Base-by-base conservation (phyloP, 2,329 filamentous ascomycete genomes). In the Apiospora hydei region DNA sequence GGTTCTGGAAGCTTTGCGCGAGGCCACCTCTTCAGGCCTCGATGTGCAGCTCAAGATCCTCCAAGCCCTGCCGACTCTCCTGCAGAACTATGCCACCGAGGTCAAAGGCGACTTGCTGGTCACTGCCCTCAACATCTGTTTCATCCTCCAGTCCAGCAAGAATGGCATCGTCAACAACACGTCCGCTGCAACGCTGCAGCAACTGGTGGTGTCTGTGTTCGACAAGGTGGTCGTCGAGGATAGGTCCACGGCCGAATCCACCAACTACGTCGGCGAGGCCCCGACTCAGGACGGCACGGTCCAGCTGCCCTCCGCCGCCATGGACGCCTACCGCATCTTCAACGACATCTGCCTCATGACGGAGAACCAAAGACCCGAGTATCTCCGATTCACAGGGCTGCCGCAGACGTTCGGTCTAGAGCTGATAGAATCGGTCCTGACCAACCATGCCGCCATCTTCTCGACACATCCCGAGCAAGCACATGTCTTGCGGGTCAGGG, bases 21-120 rank as follows among this genome's bases (percentile, higher is more conserved):
- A 98, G 80, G 95, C 94, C 68, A 93, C 94, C 76, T 95, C 86
- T 81, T 92, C 94, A 79, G 86, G 90, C 18, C 84, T 98, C 72
- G 96, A 99, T 83, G 93, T 98, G 3, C 96, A 99, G 80, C 89
- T 99, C 76, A 98, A 98, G 82, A 96, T 98, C 70, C 85, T 99
- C 18, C 96, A 99, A 81, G 94, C 95, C 0, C 84, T 99, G 21
- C 96, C 96, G 4, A 94, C 95, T 1, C 83, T 99, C 47, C 84
- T 98, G 34, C 95, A 98, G 76, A 97, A 98, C 78, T 98, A 98
- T 82, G 90, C 94, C 0, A 87, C 88, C 47, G 93, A 97, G 71
- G 85, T 99, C 49, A 91, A 92, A 73, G 94, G 93, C 1, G 93
- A 96, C 73, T 85, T 97, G 46, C 87, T 99, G 51, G 93, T 94